These are phyloP conservation scores for Exophiala sideris DNA, from an alignment of 2,329 filamentous ascomycete species.

Conservation along the genomic window DNA sequence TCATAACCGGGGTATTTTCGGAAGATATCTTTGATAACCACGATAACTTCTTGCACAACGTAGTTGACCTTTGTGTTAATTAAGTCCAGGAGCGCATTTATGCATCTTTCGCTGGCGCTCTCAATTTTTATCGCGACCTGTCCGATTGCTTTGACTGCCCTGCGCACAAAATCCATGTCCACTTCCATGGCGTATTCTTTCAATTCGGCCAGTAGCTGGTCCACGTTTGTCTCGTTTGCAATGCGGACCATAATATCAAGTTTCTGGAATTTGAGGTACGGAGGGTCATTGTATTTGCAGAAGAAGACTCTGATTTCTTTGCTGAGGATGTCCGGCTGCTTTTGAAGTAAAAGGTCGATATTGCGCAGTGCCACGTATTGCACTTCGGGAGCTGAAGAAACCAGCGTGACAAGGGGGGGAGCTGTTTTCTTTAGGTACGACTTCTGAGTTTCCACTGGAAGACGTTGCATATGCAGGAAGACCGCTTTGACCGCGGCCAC, in stretches of 20 bases:
- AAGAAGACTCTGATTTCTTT: constrained; percentile 98
- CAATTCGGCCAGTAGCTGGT: constrained; percentile 87
- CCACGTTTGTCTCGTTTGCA: constrained; percentile 93
- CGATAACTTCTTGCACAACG: constrained; percentile 94
- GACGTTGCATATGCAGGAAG: constrained; percentile 88
- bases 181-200: constrained; percentile 98
- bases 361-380: constrained; percentile 96
- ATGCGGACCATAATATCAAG: constrained; percentile 99
- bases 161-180: constrained; percentile 96
- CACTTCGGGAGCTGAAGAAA: constrained; percentile 92
- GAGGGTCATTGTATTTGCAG: constrained; percentile 99
- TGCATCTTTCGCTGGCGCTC: constrained; percentile 88
- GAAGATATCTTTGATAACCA: constrained; percentile 99
- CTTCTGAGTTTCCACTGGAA: constrained; percentile 72
- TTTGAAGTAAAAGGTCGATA: constrained; percentile 92
- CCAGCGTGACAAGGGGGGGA: constrained; percentile 88
- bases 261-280: constrained; percentile 96
- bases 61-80: constrained; percentile 99
- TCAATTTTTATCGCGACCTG: constrained; percentile 99
- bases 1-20: constrained; percentile 97
- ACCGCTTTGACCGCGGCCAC: constrained; percentile 97
- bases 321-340: constrained; percentile 92
- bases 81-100: constrained; percentile 86
- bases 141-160: constrained; percentile 92
- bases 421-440: constrained; percentile 99